Percentiles rank a stretch among this genome's conserved stretches.
phyloP scores from a whole-genome alignment of 139 green algal species.

The Chlorella vulgaris region DNA sequence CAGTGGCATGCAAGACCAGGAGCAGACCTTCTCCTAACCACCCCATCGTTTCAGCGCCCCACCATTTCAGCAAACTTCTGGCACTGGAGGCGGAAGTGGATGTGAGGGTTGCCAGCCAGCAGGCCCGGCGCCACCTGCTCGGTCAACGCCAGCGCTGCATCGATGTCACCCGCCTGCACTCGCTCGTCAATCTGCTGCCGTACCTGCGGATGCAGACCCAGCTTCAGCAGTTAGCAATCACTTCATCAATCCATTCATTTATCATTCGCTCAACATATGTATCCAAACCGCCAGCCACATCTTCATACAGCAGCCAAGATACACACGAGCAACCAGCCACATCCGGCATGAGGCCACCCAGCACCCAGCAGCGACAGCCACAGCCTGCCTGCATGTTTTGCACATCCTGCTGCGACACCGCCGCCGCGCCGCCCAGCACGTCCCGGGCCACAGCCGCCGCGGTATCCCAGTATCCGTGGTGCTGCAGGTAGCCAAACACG shows the following conservation, averaged over 20 bases:
- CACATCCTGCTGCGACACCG: slow-evolving; percentile 34
- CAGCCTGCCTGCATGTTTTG: slow-evolving; percentile 25
- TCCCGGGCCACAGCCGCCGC: slow-evolving; percentile 61
- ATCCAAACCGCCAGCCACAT: background rate
- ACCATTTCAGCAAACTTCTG: slow-evolving; percentile 77
- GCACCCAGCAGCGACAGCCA: background rate
- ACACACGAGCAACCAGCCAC: background rate
- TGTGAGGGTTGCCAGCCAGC: slow-evolving; percentile 46
- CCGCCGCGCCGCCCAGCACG: slow-evolving; percentile 47
- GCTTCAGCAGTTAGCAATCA: background rate
- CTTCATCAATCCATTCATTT: too few species aligned
- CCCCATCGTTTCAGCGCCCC: background rate
- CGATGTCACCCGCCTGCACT: slow-evolving; percentile 35
- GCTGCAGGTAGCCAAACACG: slow-evolving; percentile 71
- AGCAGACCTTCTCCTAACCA: background rate
- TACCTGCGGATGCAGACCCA: background rate
- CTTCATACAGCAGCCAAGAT: background rate
- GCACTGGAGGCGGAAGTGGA: slow-evolving; percentile 67
- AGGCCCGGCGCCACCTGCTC: slow-evolving; percentile 48
- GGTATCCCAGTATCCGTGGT: slow-evolving; percentile 67
- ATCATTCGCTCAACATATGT: too few species aligned
- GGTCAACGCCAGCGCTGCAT: slow-evolving; percentile 35
- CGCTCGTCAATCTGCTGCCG: slow-evolving; percentile 4
- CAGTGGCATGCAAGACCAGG: background rate
- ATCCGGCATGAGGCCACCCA: background rate